Evolutionary conservation across 768 basidiomycete species (phyloP).

Genomic region (Lentinus brumalis): DNA sequence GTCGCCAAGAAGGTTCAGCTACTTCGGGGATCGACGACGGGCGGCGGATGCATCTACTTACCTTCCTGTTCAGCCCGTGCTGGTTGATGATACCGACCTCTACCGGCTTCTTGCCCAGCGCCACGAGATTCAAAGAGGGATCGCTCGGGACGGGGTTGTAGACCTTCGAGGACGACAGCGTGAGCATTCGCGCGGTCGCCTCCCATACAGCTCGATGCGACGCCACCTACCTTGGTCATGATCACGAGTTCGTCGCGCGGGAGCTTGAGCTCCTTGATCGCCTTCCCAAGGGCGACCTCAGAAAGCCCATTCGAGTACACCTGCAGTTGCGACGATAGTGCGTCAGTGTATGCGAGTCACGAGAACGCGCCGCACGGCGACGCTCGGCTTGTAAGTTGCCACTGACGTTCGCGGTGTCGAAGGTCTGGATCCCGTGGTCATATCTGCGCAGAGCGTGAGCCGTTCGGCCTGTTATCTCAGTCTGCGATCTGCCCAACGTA

Average conservation of each 20-base stretch:
- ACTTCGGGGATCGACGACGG: neutral
- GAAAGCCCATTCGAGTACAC: slow-evolving; percentile 40
- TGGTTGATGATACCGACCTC: slow-evolving; percentile 41
- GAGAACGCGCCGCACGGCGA: neutral
- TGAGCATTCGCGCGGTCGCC: too few species aligned
- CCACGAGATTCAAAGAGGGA: neutral
- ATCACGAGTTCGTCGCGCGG: slow-evolving; percentile 51
- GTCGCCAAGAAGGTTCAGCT: too few species aligned
- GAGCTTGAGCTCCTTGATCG: slow-evolving; percentile 43
- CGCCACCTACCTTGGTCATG: slow-evolving; percentile 50
- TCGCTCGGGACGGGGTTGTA: slow-evolving; percentile 1
- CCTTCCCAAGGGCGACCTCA: slow-evolving; percentile 46
- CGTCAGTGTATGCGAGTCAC: neutral
- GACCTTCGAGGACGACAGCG: neutral
- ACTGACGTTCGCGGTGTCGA: slow-evolving; percentile 35
- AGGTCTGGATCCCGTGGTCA: slow-evolving; percentile 42
- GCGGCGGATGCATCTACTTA: slow-evolving; percentile 12
- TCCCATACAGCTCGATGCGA: too few species aligned
- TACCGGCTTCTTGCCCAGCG: slow-evolving; percentile 9
- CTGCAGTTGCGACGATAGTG: slow-evolving; percentile 6
- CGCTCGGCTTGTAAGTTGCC: neutral
- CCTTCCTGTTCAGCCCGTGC: slow-evolving; percentile 42
- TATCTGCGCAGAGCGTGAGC: slow-evolving; percentile 25
- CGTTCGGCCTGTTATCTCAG: neutral
- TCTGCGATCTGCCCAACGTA: slow-evolving; percentile 10